Base-by-base conservation (phyloP, 306 rosid genomes). In the Hippophae rhamnoides region DNA sequence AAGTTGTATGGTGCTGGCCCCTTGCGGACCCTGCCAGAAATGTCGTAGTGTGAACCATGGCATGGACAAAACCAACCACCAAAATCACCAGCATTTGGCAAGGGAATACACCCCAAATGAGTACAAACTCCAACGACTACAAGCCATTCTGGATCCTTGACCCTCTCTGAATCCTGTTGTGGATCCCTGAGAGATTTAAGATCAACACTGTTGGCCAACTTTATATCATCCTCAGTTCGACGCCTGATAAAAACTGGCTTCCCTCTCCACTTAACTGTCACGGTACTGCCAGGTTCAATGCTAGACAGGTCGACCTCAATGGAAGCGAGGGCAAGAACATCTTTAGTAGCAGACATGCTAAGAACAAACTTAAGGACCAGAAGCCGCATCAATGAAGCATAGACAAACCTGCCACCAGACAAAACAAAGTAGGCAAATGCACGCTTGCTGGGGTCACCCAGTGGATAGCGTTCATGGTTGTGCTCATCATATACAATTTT, bases 41-140 rank as follows among this genome's bases (percentile, higher is more conserved):
- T 56, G 64, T 87, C 96, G 66, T 87, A 84, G 62, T 87, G 96
- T 47, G 93, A 87, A 51, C 96, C 96, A 43, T 87, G 96, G 75
- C 96, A 87, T 7, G 96, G 93, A 73, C 93, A 87, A 78, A 87
- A 84, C 96, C 96, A 87, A 43, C 96, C 96, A 10, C 89, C 95
- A 54, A 63, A 87, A 48, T 87, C 96, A 12, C 96, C 96, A 47
- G 93, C 93, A 74, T 87, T 87, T 49, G 96, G 93, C 79, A 87
- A 72, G 51, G 96, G 96, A 73, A 87, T 87, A 79, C 96, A 88
- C 26, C 96, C 96, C 56, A 88, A 68, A 76, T 88, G 93, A 2
- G 96, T 88, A 79, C 96, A 88, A 43, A 88, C 96, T 12, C 93
- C 89, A n/a, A 88, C 52, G 52, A 88, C 87, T 44, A 88, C 18